These are phyloP conservation scores for Solanum lignicaule DNA, from an alignment of 257 asterid species.

Conservation along the genomic window DNA sequence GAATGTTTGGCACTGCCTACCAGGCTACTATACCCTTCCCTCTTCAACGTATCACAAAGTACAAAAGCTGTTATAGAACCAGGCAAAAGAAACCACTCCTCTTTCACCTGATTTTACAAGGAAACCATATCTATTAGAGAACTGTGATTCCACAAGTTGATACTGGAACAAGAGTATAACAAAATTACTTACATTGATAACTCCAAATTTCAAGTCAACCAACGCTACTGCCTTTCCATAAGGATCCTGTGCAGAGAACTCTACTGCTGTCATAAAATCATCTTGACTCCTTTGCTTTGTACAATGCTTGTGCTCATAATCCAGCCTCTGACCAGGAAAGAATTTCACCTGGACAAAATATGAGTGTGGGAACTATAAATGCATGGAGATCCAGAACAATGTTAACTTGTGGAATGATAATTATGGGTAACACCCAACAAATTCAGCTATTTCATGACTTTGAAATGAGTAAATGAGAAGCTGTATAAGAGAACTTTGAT, in stretches of 20 bases:
- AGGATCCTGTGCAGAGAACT: conserved; percentile 63
- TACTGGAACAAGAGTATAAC: neutral
- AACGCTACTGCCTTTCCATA: conserved; percentile 74
- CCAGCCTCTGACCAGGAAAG: conserved; percentile 72
- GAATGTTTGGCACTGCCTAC: conserved; percentile 7
- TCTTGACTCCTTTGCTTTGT: conserved; percentile 32
- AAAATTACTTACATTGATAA: conserved; percentile 36
- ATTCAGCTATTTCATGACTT: neutral
- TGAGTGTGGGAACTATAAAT: neutral
- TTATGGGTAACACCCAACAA: neutral
- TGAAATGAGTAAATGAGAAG: neutral
- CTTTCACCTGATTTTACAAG: conserved; percentile 47
- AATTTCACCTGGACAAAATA: conserved; percentile 48
- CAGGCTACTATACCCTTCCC: conserved; percentile 40
- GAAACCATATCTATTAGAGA: neutral
- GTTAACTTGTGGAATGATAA: neutral
- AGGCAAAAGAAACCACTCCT: conserved; percentile 71
- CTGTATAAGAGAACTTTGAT: neutral
- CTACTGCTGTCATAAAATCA: conserved; percentile 61
- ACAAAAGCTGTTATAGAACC: conserved; percentile 42
- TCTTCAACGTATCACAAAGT: conserved; percentile 43
- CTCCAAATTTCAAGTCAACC: conserved; percentile 59
- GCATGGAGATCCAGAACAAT: neutral
- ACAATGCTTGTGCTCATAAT: conserved; percentile 60
- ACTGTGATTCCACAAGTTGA: neutral